These are phyloP conservation scores for Suillus discolor DNA, from an alignment of 768 basidiomycete genomes.

Conservation along the genomic window DNA sequence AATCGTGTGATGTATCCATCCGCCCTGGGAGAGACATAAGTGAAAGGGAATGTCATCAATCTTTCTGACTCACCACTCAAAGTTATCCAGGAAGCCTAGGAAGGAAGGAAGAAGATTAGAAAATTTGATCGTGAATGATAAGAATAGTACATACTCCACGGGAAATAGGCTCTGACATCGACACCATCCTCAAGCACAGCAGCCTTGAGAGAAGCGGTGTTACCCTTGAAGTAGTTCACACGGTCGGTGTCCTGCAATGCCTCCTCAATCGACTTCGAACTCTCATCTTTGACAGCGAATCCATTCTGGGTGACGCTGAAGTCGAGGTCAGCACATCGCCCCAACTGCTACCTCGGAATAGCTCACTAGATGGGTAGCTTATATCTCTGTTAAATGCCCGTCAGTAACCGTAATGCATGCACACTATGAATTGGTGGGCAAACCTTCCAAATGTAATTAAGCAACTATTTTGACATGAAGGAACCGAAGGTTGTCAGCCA, in stretches of 20 bases:
- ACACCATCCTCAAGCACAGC: constrained; percentile 68
- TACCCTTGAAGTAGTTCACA: constrained; percentile 66
- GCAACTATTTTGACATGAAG: constrained; percentile 37
- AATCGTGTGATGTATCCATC: constrained; percentile 71
- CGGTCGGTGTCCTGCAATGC: constrained; percentile 63
- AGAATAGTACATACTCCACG: constrained; percentile 54
- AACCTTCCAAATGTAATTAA: constrained; percentile 75
- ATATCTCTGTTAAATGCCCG: constrained; percentile 38
- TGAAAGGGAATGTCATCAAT: neutral
- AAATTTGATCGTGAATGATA: neutral
- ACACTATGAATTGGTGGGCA: neutral
- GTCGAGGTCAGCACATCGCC: constrained; percentile 3
- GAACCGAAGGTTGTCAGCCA: constrained; percentile 4
- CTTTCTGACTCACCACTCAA: constrained; percentile 52
- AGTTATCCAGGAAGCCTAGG: constrained; percentile 67
- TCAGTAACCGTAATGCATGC: constrained; percentile 1
- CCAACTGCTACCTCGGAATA: too few relatives aligned
- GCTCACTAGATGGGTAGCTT: constrained; percentile 56
- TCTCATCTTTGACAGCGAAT: constrained; percentile 69
- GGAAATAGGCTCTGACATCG: constrained; percentile 63
- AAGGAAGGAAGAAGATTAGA: neutral
- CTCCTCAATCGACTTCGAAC: constrained; percentile 50
- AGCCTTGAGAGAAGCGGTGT: constrained; percentile 51
- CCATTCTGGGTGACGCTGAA: constrained; percentile 74
- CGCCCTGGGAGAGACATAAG: constrained; percentile 37